Evolutionary conservation across 192 early-diverging fungal species (phyloP).

Genomic region (Backusella liffmaniae): DNA sequence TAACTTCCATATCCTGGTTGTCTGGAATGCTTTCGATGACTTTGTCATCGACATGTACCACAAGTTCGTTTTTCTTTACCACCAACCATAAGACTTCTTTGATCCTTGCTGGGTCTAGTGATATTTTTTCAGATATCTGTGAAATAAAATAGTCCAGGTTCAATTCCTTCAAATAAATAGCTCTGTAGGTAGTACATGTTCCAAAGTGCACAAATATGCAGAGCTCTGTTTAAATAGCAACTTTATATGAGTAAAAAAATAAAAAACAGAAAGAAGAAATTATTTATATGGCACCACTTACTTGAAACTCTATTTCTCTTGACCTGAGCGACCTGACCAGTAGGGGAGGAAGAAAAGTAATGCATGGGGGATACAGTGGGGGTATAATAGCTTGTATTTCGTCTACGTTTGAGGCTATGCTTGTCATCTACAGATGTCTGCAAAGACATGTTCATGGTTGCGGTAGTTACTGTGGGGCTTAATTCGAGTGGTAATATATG

Average conservation of each 20-base stretch:
- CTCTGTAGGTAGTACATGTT: conserved; percentile 54
- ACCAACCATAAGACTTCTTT: background rate
- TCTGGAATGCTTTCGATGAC: conserved; percentile 61
- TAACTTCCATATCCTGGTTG: conserved; percentile 64
- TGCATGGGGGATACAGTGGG: background rate
- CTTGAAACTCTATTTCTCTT: conserved; percentile 32
- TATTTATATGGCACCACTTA: conserved; percentile 17
- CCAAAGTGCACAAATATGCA: conserved; percentile 57
- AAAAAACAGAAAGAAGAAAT: background rate
- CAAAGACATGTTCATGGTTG: background rate
- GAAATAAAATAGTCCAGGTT: conserved; percentile 47
- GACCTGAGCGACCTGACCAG: background rate
- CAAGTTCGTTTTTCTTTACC: conserved; percentile 41
- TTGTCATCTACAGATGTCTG: background rate
- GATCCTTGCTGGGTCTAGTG: background rate
- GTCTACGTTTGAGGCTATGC: background rate
- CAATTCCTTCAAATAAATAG: conserved; percentile 62
- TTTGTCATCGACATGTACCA: conserved; percentile 57
- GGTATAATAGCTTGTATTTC: background rate
- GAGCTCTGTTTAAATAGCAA: conserved; percentile 32
- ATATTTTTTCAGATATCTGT: conserved; percentile 52
- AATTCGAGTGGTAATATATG: background rate
- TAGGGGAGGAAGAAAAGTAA: background rate
- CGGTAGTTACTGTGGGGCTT: background rate
- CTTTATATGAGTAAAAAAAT: background rate